Conservation (phyloP, 129 eudicot genomes). For the Dittrichia graveolens region DNA sequence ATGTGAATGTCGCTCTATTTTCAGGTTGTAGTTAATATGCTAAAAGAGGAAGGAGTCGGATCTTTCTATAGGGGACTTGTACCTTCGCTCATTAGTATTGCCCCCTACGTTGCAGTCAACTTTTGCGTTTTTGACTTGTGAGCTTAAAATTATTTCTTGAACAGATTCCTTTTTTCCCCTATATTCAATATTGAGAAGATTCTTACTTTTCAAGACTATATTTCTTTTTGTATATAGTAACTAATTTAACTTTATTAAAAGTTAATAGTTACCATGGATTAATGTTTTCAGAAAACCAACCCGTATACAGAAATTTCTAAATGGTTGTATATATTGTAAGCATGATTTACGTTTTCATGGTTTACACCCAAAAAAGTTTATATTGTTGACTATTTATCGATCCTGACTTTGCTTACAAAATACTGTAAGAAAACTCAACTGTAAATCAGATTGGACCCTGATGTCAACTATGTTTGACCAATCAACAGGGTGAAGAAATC, state of each 20-base stretch:
- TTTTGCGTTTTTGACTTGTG: constrained; percentile 98
- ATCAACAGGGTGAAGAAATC: constrained; percentile 84
- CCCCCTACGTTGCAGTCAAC: constrained; percentile 98
- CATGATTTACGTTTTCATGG: background rate
- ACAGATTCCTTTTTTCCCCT: background rate
- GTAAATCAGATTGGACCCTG: background rate
- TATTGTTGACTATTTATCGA: too few relatives aligned
- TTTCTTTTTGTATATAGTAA: background rate
- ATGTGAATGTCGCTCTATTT: constrained; percentile 15
- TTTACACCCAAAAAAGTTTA: too few relatives aligned
- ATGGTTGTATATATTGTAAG: background rate
- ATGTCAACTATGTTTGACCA: constrained; percentile 26
- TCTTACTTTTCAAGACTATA: background rate
- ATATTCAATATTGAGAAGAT: too few relatives aligned
- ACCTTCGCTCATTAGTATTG: constrained; percentile 94
- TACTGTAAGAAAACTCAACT: background rate
- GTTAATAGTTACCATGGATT: too few relatives aligned
- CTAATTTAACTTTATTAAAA: too few relatives aligned
- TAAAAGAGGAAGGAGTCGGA: constrained; percentile 85
- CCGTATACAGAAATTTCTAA: background rate
- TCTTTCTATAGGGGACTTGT: constrained; percentile 92
- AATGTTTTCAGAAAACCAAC: constrained; percentile 4
- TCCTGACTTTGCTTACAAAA: background rate
- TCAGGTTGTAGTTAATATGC: constrained; percentile 84
- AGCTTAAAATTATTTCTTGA: constrained; percentile 36